Evolutionary conservation across 768 basidiomycete genomes (phyloP).

Genomic region (Rhodotorula diobovata): DNA sequence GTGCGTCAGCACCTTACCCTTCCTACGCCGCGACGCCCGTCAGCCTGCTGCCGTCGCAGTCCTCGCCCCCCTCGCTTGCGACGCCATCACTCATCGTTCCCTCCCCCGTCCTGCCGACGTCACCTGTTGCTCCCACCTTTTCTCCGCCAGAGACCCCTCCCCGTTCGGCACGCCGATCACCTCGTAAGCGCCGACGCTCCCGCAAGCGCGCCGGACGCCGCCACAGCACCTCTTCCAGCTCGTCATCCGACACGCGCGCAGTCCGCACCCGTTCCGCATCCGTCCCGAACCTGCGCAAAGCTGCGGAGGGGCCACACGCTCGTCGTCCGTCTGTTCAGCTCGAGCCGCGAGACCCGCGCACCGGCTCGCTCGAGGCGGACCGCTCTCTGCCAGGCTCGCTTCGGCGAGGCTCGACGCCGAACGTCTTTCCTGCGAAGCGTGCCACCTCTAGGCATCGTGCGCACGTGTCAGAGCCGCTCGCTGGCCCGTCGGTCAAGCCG

Average conservation of each 20-base stretch:
- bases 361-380: neutral
- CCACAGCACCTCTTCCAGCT: slow-evolving; percentile 55
- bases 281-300: slow-evolving; percentile 16
- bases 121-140: neutral
- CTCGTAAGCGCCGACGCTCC: slow-evolving; percentile 52
- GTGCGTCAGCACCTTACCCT: neutral
- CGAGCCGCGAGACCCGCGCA: slow-evolving; percentile 14
- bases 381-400: neutral
- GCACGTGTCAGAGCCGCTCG: neutral
- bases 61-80: neutral
- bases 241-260: slow-evolving; percentile 52
- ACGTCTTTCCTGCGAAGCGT: neutral
- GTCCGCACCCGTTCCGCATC: slow-evolving; percentile 16
- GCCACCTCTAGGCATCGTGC: too few relatives aligned
- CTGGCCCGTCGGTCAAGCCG: neutral
- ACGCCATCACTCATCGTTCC: neutral
- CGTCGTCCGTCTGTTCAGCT: slow-evolving; percentile 19
- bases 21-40: neutral
- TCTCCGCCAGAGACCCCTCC: neutral
- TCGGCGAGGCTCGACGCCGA: neutral
- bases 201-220: too few relatives aligned
- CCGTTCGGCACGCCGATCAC: too few relatives aligned
- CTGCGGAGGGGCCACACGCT: neutral
- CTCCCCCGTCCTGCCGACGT: slow-evolving; percentile 4
- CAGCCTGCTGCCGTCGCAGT: neutral